Conservation (phyloP, 78 protist species). For the Planoprotostelium fungivorum region DNA sequence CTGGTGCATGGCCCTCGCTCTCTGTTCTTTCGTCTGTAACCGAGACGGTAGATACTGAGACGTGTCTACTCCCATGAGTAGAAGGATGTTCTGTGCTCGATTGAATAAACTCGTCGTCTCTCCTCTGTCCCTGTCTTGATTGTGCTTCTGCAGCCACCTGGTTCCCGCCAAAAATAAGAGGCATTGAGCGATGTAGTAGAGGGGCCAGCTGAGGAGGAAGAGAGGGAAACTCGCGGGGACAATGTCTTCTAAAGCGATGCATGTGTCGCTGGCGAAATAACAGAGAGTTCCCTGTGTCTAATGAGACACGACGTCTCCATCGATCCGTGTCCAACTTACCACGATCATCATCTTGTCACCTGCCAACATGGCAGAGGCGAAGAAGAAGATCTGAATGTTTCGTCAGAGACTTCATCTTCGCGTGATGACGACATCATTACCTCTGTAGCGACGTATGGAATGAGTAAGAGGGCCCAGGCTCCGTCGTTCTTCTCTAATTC, state of each 20-base stretch:
- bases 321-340: neutral
- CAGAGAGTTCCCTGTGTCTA: neutral
- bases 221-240: neutral
- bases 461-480: neutral
- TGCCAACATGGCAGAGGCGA: neutral
- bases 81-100: neutral
- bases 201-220: neutral
- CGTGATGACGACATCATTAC: too few relatives aligned
- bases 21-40: neutral
- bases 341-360: neutral
- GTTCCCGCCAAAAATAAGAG: neutral
- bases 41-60: neutral
- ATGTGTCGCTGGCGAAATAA: neutral
- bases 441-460: neutral
- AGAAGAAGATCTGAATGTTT: neutral
- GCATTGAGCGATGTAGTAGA: neutral
- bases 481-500: neutral
- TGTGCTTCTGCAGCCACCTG: neutral
- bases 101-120: neutral
- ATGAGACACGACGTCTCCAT: neutral
- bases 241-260: neutral
- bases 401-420: too few relatives aligned
- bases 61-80: neutral
- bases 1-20: neutral
- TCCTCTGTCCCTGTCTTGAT: neutral